Percentiles rank a stretch among this genome's conserved stretches.
phyloP scores from a whole-genome alignment of 257 asterid species.

The Nicotiana noctiflora region DNA sequence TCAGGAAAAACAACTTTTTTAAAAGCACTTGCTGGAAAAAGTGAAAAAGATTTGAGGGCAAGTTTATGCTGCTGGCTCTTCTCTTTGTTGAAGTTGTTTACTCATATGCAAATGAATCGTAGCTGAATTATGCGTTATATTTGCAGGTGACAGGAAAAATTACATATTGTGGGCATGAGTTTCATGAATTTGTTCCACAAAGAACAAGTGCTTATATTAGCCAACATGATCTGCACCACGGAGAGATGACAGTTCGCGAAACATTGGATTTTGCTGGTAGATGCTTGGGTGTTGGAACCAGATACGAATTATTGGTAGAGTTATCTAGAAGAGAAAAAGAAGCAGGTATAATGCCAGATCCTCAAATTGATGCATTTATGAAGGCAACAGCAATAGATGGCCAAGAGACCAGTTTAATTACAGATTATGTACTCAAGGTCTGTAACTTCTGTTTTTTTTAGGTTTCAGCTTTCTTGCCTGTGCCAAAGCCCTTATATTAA shows the following conservation, averaged over 20 bases:
- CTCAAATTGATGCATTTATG: constrained; percentile 65
- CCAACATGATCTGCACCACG: constrained; percentile 83
- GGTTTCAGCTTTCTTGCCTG: neutral
- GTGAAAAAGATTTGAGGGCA: constrained; percentile 71
- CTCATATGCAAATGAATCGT: neutral
- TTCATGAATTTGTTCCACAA: constrained; percentile 72
- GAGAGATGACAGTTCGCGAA: constrained; percentile 95
- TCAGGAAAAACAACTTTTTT: constrained; percentile 82
- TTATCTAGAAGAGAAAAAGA: constrained; percentile 55
- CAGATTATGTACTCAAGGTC: constrained; percentile 90
- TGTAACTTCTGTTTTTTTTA: neutral
- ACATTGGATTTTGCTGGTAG: constrained; percentile 85
- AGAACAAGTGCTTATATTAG: constrained; percentile 88
- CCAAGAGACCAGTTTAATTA: constrained; percentile 67
- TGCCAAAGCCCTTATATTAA: neutral
- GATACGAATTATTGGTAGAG: constrained; percentile 63
- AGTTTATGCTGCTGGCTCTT: neutral
- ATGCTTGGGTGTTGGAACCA: constrained; percentile 87
- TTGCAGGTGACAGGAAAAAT: constrained; percentile 56
- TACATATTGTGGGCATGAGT: constrained; percentile 83
- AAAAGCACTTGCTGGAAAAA: constrained; percentile 71
- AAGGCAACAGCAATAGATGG: constrained; percentile 77
- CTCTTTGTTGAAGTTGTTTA: neutral
- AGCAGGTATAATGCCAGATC: constrained; percentile 58
- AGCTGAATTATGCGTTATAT: neutral